Evolutionary conservation across 2,329 filamentous ascomycete species (phyloP).

Genomic region (Clonostachys sp.): DNA sequence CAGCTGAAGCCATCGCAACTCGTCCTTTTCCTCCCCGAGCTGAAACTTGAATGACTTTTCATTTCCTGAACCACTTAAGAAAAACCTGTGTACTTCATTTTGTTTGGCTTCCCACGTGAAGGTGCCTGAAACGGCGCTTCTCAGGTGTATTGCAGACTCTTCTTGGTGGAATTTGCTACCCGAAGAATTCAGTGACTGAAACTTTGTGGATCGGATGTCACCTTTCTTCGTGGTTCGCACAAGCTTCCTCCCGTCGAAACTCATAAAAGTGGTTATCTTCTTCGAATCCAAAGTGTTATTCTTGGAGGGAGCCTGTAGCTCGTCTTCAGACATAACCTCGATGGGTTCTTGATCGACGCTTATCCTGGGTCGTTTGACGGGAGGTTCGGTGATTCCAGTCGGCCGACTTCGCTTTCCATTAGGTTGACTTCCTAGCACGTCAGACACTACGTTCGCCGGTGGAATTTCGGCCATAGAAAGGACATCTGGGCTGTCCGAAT

Average conservation of each 20-base stretch:
- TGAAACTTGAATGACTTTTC: too few species aligned
- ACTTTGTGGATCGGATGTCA: slow-evolving; percentile 18
- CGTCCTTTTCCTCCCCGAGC: too few species aligned
- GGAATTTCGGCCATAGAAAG: slow-evolving; percentile 6
- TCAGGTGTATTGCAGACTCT: slow-evolving; percentile 5
- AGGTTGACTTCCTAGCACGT: not conserved
- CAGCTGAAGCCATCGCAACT: too few species aligned
- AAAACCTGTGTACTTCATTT: slow-evolving; percentile 1
- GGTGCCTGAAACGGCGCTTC: slow-evolving; percentile 15
- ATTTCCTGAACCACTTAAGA: not conserved
- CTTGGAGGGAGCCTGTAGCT: slow-evolving; percentile 11
- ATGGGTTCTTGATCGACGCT: slow-evolving; percentile 3
- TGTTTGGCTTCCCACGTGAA: not conserved
- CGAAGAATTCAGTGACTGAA: slow-evolving; percentile 4
- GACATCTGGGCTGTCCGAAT: slow-evolving; percentile 14
- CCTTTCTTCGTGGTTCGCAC: slow-evolving; percentile 8
- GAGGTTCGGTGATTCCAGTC: slow-evolving; percentile 1
- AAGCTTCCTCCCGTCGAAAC: not conserved
- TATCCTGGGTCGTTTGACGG: slow-evolving; percentile 8
- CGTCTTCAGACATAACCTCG: slow-evolving; percentile 16
- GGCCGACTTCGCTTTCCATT: not conserved
- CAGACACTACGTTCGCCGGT: slow-evolving; percentile 2
- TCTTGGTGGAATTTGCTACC: not conserved
- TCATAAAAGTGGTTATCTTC: slow-evolving; percentile 9
- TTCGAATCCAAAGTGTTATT: not conserved